Base-by-base conservation (phyloP, 2,329 filamentous ascomycete genomes). In the Scytalidium lignicola region DNA sequence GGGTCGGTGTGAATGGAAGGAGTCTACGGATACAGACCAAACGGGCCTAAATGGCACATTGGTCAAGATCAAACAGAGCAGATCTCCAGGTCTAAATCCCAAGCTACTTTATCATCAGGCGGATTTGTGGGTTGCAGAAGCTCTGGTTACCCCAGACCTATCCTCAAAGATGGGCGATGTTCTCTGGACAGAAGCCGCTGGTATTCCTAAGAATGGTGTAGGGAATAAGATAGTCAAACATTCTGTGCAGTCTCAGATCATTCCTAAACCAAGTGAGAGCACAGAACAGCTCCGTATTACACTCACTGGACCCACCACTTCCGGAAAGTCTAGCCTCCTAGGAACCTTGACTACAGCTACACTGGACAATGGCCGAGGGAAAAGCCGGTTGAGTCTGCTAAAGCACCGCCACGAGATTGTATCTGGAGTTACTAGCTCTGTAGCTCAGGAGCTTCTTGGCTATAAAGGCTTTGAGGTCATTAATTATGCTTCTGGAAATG, bases 361-460 rank as follows among this genome's bases (percentile, higher is more conserved):
- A 1, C 73, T 96, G 17, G 93, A 99, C 64, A 96, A 97, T 65
- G 92, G 92, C 0, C 79, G 91, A 54, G 93, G 93, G 0, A 93
- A 90, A 64, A 95, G 90, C 63, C 82, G 93, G 47, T 74, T 96
- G 21, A 92, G 88, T 60, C 76, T 97, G 45, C 74, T 99, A 23
- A 96, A 90, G 64, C 93, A 99, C 67, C 83, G 88, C 10, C 93
- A 99, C 64, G 93, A 99, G 65, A 87, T 97, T 50, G 85, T 80
- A 2, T 95, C 92, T 2, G 93, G 93, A 0, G 78, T 96, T 54
- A 99, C 93, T 1, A 96, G 90, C 63, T 97, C 92, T 5, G 86
- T 99, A 41, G 89, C 93, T 0, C 92, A 96, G 62, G 93, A 97
- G 65, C 75, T 99, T 9, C 80, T 99, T 53, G 93, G 93, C 7